phyloP scores from a whole-genome alignment of 208 protist genomes.

The Trypanosoma congolense region DNA sequence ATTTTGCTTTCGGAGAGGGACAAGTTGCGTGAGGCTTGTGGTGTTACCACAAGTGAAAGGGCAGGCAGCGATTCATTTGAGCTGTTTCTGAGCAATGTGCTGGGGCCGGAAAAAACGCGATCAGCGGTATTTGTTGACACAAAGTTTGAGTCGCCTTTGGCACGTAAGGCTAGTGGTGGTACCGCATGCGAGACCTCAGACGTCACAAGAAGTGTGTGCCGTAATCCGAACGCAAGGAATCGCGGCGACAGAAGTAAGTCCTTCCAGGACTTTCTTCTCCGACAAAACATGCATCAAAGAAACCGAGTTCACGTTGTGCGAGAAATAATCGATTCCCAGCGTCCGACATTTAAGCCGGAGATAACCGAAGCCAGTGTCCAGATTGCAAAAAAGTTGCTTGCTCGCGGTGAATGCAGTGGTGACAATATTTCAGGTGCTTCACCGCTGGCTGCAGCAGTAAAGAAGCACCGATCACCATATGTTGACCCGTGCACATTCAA shows the following conservation, averaged over 20 bases:
- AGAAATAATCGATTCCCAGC: slow-evolving; percentile 38
- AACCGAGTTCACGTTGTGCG: slow-evolving; percentile 37
- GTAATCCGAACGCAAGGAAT: slow-evolving; percentile 4
- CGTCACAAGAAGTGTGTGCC: not conserved
- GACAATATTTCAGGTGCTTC: slow-evolving; percentile 14
- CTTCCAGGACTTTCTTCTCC: slow-evolving; percentile 75
- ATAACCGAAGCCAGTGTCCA: slow-evolving; percentile 41
- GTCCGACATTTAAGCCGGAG: slow-evolving; percentile 59
- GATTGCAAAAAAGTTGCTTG: slow-evolving; percentile 48
- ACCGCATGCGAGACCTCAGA: slow-evolving; percentile 9
- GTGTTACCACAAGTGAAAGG: slow-evolving; percentile 15
- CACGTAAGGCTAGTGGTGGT: slow-evolving; percentile 15
- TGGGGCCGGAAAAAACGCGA: slow-evolving; percentile 27
- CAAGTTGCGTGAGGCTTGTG: slow-evolving; percentile 32
- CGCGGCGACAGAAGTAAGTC: slow-evolving; percentile 41
- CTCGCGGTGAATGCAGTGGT: slow-evolving; percentile 17
- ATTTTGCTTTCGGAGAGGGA: slow-evolving; percentile 41
- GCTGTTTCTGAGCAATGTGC: slow-evolving; percentile 51
- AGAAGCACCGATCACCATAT: slow-evolving; percentile 59
- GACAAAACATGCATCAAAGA: slow-evolving; percentile 60
- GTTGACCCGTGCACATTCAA: slow-evolving; percentile 69
- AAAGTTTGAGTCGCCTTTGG: slow-evolving; percentile 59
- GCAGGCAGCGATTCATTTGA: slow-evolving; percentile 30
- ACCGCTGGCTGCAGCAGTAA: slow-evolving; percentile 35
- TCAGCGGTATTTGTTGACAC: slow-evolving; percentile 31